Base-by-base conservation (phyloP, 176 grass and related monocot genomes). In the Cocos nucifera region DNA sequence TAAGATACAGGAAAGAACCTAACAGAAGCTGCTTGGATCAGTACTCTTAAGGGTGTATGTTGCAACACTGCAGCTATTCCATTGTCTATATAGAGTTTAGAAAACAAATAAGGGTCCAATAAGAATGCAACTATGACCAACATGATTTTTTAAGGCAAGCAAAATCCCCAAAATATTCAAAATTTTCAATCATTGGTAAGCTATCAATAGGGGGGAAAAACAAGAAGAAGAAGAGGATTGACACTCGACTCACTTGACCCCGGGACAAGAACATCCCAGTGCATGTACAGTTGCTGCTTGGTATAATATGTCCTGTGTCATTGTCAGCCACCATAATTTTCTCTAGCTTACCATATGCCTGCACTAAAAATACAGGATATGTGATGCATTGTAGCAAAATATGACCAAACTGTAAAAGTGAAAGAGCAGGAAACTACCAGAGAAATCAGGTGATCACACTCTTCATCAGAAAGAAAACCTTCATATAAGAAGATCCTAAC, bases 401-500 rank as follows among this genome's bases (percentile, higher is more conserved):
- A 39, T 39, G 6, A 39, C 35, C 35, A 44, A 44, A 44, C 35
- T 12, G 35, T 12, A 44, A 44, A 44, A 44, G 35, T 44, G 35
- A 44, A 44, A 44, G 16, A 49, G 64, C 49, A 70, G 74, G 3
- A 10, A 54, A 84, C 80, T 87, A 96, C 91, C 83, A 78, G 77
- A 71, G 86, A 77, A 68, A 96, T 63, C 63, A 96, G 77, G 61
- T 96, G 57, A 59, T 85, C 62, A 0, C 80, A 85, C 58, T 96
- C 91, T 58, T 75, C 67, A 30, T 90, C 83, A 44, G 83, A 76
- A 66, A 90, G 83, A 82, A 96, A 87, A 79, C 75, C 83, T 90
- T 96, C 78, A 80, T 87, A 96, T 67, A 89, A 82, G 68, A 89
- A 96, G 71, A 96, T 72, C 91, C 86, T 90, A 87, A 77, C 66